These are phyloP conservation scores for Cyclostephanos invisitatus DNA, from an alignment of 108 stramenopile species.

Conservation along the genomic window DNA sequence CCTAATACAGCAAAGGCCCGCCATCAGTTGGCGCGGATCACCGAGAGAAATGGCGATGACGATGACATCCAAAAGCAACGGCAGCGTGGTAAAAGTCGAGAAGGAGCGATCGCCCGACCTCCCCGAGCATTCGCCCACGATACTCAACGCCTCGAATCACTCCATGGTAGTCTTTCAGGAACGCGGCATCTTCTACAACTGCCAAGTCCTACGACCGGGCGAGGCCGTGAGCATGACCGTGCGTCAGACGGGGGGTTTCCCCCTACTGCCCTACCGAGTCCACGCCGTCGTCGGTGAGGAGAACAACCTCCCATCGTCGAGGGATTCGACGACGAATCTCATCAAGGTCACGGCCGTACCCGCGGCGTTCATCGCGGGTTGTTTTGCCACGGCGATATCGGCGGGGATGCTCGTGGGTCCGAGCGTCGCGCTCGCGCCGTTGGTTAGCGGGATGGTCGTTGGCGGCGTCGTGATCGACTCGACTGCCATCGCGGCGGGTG, in stretches of 20 bases:
- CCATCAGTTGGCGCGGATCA: neutral
- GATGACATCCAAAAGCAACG: neutral
- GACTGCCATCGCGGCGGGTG: slow-evolving; percentile 52
- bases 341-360: slow-evolving; percentile 46
- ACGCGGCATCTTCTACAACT: slow-evolving; percentile 53
- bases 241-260: slow-evolving; percentile 30
- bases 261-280: slow-evolving; percentile 39
- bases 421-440: slow-evolving; percentile 48
- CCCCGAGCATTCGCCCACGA: slow-evolving; percentile 29
- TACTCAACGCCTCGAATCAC: slow-evolving; percentile 47
- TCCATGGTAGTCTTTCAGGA: slow-evolving; percentile 59
- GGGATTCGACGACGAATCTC: slow-evolving; percentile 43
- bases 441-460: slow-evolving; percentile 53
- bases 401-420: slow-evolving; percentile 53
- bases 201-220: slow-evolving; percentile 45
- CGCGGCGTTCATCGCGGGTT: slow-evolving; percentile 50
- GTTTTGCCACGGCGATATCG: slow-evolving; percentile 35
- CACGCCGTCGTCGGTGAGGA: slow-evolving; percentile 58
- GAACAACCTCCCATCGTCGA: slow-evolving; percentile 23
- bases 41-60: neutral
- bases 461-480: slow-evolving; percentile 56
- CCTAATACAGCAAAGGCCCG: no score
- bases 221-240: slow-evolving; percentile 52
- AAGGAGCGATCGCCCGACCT: neutral
- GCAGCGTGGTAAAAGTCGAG: neutral